These are phyloP conservation scores for Nothophytophthora sp. DNA, from an alignment of 352 stramenopile genomes.

Conservation along the genomic window DNA sequence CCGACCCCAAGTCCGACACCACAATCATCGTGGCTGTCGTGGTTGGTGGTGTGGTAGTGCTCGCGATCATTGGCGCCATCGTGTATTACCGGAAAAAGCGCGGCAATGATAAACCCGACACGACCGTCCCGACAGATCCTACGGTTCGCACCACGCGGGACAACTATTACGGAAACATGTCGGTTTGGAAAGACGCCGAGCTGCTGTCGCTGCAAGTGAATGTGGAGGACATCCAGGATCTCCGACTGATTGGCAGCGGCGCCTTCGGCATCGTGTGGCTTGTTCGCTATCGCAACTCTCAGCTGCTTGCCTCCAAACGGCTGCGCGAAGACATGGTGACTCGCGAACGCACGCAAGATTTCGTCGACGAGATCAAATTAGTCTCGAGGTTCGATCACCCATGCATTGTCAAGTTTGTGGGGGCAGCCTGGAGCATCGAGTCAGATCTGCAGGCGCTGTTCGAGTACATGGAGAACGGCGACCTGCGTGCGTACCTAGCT, in stretches of 20 bases:
- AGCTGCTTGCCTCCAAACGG: conserved; percentile 27
- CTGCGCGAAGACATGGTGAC: conserved; percentile 17
- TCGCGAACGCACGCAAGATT: conserved; percentile 12
- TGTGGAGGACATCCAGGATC: conserved; percentile 21
- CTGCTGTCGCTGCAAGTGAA: conserved; percentile 18
- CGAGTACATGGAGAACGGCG: conserved; percentile 53
- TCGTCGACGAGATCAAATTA: conserved; percentile 32
- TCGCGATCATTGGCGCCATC: conserved; percentile 9
- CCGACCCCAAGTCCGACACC: conserved; percentile 12
- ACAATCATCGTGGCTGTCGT: conserved; percentile 13
- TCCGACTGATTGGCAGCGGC: conserved; percentile 24
- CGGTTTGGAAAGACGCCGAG: conserved; percentile 20
- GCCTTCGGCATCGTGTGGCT: conserved; percentile 31
- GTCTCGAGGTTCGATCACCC: conserved; percentile 35
- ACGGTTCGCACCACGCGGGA: conserved; percentile 11
- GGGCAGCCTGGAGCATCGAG: conserved; percentile 48
- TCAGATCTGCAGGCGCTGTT: conserved; percentile 44
- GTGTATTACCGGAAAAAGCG: conserved; percentile 11
- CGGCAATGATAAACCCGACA: conserved; percentile 2
- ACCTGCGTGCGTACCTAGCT: conserved; percentile 37
- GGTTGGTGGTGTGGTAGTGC: conserved; percentile 13
- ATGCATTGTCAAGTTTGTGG: conserved; percentile 35
- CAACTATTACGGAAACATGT: conserved; percentile 24
- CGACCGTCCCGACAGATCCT: conserved; percentile 10
- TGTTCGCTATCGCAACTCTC: conserved; percentile 15